Conservation (phyloP, 805 yeast genomes). For the Kockiozyma suomiensis region DNA sequence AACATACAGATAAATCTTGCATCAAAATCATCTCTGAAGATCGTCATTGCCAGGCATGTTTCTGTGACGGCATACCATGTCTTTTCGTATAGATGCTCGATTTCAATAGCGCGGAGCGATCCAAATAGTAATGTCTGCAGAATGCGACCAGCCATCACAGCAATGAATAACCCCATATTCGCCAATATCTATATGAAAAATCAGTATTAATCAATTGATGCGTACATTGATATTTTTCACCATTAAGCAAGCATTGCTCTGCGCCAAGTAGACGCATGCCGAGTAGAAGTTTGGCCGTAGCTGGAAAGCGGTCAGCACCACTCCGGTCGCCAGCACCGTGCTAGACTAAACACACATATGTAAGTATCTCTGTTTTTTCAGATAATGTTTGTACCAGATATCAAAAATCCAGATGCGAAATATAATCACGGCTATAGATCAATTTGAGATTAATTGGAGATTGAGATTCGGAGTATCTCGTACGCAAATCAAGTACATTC, state of each 20-base stretch:
- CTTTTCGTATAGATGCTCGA: constrained; percentile 70
- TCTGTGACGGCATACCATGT: constrained; percentile 66
- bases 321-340: constrained; percentile 44
- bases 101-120: constrained; percentile 69
- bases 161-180: constrained; percentile 35
- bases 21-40: constrained; percentile 54
- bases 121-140: constrained; percentile 68
- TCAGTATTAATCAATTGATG: no score
- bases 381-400: no score
- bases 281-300: constrained; percentile 54
- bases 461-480: no score
- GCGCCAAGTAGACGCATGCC: constrained; percentile 54
- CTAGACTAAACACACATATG: constrained; percentile 45
- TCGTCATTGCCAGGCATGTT: constrained; percentile 56
- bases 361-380: no score
- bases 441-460: no score
- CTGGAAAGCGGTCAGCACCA: constrained; percentile 46
- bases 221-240: no score
- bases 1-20: constrained; percentile 51
- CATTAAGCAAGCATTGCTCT: constrained; percentile 54
- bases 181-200: constrained; percentile 27
- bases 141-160: constrained; percentile 49
- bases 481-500: no score
- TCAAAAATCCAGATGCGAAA: no score
- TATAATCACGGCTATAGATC: no score